Evolutionary conservation across 1,284 basidiomycete genomes (phyloP).

Genomic region (Tylopilus sp.): DNA sequence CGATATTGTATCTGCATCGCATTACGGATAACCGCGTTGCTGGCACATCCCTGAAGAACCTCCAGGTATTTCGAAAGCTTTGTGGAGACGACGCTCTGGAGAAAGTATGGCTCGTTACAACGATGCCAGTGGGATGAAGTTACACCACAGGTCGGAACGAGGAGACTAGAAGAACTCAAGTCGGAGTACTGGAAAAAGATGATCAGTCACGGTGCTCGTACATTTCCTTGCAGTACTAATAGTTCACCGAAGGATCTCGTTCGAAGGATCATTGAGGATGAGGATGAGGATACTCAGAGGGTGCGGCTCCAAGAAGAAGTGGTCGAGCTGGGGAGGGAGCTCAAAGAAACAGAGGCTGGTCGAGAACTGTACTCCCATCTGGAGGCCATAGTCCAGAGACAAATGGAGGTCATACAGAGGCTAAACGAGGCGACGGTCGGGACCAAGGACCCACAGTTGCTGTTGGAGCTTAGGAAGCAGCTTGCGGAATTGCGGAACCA

Average conservation of each 20-base stretch:
- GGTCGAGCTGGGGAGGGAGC: conserved; percentile 4
- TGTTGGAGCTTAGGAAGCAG: conserved; percentile 11
- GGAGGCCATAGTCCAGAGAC: conserved; percentile 9
- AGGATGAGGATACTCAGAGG: background rate
- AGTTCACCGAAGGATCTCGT: conserved; percentile 4
- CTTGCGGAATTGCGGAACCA: background rate
- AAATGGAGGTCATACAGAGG: conserved; percentile 12
- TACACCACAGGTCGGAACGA: conserved; percentile 18
- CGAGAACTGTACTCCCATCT: conserved; percentile 9
- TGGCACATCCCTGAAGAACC: conserved; percentile 53
- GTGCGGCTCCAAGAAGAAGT: conserved; percentile 22
- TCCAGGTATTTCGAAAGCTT: conserved; percentile 52
- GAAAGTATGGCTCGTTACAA: conserved; percentile 54
- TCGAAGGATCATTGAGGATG: background rate
- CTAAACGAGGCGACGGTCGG: conserved; percentile 15
- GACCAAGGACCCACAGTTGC: background rate
- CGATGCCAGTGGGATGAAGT: conserved; percentile 40
- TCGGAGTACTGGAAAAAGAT: conserved; percentile 20
- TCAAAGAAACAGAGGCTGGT: conserved; percentile 17
- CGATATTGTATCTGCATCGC: conserved; percentile 61
- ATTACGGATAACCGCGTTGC: conserved; percentile 59
- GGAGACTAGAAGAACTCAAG: conserved; percentile 36
- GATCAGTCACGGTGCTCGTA: conserved; percentile 1
- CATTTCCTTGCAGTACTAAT: background rate
- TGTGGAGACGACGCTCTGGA: conserved; percentile 16